These are phyloP conservation scores for Backusella luteola DNA, from an alignment of 192 early-diverging fungal genomes.

Conservation along the genomic window DNA sequence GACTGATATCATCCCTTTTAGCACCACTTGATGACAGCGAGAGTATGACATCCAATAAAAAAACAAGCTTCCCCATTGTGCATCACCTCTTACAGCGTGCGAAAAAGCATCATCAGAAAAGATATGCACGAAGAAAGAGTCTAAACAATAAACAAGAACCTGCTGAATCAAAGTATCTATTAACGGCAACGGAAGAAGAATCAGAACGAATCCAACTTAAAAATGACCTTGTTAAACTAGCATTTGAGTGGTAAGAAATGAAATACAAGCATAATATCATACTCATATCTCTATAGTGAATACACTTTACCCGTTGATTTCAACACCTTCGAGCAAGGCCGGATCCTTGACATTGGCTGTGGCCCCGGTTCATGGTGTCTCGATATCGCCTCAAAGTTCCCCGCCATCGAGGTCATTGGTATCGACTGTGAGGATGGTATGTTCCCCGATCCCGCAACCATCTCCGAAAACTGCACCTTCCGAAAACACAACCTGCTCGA, in stretches of 20 bases:
- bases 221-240: constrained; percentile 29
- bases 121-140: not conserved
- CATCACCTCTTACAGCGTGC: not conserved
- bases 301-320: constrained; percentile 21
- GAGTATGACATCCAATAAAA: not conserved
- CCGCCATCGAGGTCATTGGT: constrained; percentile 9
- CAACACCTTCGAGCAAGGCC: not conserved
- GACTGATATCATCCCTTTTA: not conserved
- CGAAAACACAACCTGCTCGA: constrained; percentile 15
- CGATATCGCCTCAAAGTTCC: constrained; percentile 15
- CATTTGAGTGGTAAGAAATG: constrained; percentile 21
- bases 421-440: constrained; percentile 21
- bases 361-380: constrained; percentile 28
- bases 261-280: no score
- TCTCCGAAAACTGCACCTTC: constrained; percentile 16
- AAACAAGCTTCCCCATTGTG: not conserved
- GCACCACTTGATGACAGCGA: not conserved
- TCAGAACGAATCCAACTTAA: constrained; percentile 24
- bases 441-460: constrained; percentile 15
- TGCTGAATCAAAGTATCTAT: not conserved
- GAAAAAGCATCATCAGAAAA: not conserved
- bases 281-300: constrained; percentile 2
- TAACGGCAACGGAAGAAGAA: constrained; percentile 9
- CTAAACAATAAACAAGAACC: not conserved
- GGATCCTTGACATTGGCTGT: constrained; percentile 23